Base-by-base conservation (phyloP, 2,329 filamentous ascomycete species). In the Chrysoporthe deuterocubensis region DNA sequence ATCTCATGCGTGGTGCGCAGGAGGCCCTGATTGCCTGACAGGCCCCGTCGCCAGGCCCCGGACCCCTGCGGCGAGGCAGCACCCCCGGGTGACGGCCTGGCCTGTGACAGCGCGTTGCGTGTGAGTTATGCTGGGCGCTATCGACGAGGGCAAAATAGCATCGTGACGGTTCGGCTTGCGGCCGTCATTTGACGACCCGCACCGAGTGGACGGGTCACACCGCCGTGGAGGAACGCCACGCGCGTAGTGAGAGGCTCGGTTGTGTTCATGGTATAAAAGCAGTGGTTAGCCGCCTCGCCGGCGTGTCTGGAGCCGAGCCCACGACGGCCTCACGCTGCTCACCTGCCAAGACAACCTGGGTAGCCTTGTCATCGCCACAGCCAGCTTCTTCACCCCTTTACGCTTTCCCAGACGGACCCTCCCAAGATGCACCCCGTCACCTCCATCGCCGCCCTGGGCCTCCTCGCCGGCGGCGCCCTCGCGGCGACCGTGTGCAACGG, bases 401-500 rank as follows among this genome's bases (percentile, higher is more conserved):
- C 50, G 16, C 5, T 34, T 26, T 16, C 5, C 50, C 16, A 11
- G 16, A 42, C 37, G 14, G 7, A 34, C 4, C 3, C 21, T 16
- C 2, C 37, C 1, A 57, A 11, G 13, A 64, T 64, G 62, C 62
- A 21, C 1, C 58, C 52, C 42, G 13, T 34, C 4, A 21, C n/a
- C 52, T 13, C 52, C 18, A n/a, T 58, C 50, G 7, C 52, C 50
- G n/a, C n/a, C 52, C 52, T 64, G 16, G 52, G 42, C 62, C 21
- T 64, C 52, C 52, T 64, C 42, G 40, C 62, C 52, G 4, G 42
- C 48, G 52, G 43, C 46, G 48, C 66, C 61, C 18, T 42, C 34
- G 46, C 68, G 11, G 52, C 80, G 2, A 32, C 56, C 54, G 48
- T 60, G 9, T 91, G 89, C 79, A 91, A 91, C 74, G 88, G 87